Base-by-base conservation (phyloP, 2,329 filamentous ascomycete genomes). In the Fusarium sp. region DNA sequence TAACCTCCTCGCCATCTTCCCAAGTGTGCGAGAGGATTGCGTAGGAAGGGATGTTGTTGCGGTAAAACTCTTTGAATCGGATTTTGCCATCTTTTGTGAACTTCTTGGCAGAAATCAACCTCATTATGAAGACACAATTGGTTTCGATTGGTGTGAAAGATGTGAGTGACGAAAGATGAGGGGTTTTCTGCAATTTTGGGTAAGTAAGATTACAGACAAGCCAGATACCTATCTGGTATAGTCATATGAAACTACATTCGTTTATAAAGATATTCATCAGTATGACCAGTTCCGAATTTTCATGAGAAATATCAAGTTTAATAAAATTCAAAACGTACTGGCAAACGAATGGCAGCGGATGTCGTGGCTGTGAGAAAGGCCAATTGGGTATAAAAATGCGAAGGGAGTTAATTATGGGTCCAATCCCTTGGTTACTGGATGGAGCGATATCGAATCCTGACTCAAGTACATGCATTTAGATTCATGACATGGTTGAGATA, bases 21-120 rank as follows among this genome's bases (percentile, higher is more conserved):
- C 67, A 69, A 13, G 63, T 62, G 38, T 69, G 67, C 8, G 63
- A 66, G 11, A 69, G 42, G 11, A 66, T 69, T 1, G 59, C 63
- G 36, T 69, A 69, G 11, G 50, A 25, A 4, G 62, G 62, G 4
- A 38, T 40, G 35, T 20, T 29, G 16, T 59, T 25, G 6, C 25
- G 22, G 35, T 59, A 27, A 11, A 59, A 59, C 35, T 59, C 56
- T 13, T 59, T n/a, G 22, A 59, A 59, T 7, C 25, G 18, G 4
- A 59, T 40, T 18, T 29, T 22, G 2, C 35, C 16, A 11, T 59
- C 35, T 31, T 40, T n/a, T 1, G 35, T 13, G 18, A 59, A 59
- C 18, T 9, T 20, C 16, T 38, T 59, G 10, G 56, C 56, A 4
- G 35, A n/a, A 14, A 59, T 29, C 5, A 59, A 6, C 25, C 56